Base-by-base conservation (phyloP, 1,284 basidiomycete species). In the Tilletia horrida region DNA sequence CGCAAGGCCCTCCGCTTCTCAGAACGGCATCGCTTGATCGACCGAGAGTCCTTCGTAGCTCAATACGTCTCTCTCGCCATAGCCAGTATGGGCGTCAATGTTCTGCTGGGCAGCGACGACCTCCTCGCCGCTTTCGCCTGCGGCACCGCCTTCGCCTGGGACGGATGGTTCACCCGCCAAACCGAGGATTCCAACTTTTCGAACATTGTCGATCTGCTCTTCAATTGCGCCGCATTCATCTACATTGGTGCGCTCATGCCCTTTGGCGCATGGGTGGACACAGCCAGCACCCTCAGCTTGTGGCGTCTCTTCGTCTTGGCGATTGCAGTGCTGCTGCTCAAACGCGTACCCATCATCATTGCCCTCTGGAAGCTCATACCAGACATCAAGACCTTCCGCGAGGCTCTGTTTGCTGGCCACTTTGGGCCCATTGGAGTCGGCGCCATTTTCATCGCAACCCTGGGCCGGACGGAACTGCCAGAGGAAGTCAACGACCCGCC, bases 121-220 rank as follows among this genome's bases (percentile, higher is more conserved):
- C 65, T 81, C 18, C 75, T 81, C 13, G 79, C 94, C 13, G 91
- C 95, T 0, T 99, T 98, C 81, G 89, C 90, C 1, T 97, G 94
- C 78, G 96, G 96, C 25, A 90, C 91, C 2, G 93, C 93, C 1
- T 99, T 97, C 80, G 96, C 94, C 0, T 98, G 95, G 95, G 95
- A 98, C 63, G 68, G 68, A 29, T 65, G 45, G 50, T 67, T 67
- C 48, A 62, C 66, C 42, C 23, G 59, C 11, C 66, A 67, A 43
- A 67, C 66, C 27, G 68, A 69, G 66, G 76, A 78, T 67, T 81
- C 79, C 40, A 90, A 94, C 74, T 98, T 98, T 85, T 92, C 90
- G 74, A 93, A 91, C 83, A 95, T 98, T 76, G 92, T 98, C 80
- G 94, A 96, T 82, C 83, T 93, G 72, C 84, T 94, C 67, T 83